Base-by-base conservation (phyloP, 768 basidiomycete genomes). In the Asterophora parasitica region DNA sequence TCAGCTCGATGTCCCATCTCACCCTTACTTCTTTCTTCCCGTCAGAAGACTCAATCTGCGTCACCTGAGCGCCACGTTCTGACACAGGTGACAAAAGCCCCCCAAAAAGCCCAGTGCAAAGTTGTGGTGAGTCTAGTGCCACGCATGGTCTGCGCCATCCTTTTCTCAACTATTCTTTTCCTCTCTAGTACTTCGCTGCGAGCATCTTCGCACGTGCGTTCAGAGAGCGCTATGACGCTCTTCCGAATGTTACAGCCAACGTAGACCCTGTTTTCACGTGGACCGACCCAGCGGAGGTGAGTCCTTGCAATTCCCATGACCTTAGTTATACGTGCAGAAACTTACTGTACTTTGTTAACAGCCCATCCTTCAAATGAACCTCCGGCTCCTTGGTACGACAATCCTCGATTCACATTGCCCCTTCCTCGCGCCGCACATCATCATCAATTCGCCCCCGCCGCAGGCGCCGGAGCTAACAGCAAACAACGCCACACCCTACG, bases 271-370 rank as follows among this genome's bases (percentile, higher is more conserved):
- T 69, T 5, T 79, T 70, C 56, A 47, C 49, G 33, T 82, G 79
- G 79, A 61, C 60, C 20, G 79, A 82, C 59, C 73, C 76, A 38
- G 79, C 75, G 26, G 70, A 75, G 63, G 78, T 77, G 59, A 56
- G 63, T 52, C 34, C 17, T n/a, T n/a, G n/a, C 19, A 42, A 40
- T 46, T 9, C 4, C n/a, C 17, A 7, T 4, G 15, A 27, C 31
- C 32, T 33, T 9, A 7, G 42, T n/a, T 38, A 20, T 31, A 11
- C 30, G 12, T 9, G 30, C 30, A 31, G 27, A 38, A 27, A 10
- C 27, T 41, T 34, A 52, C 8, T 30, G 16, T 36, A 20, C 7
- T 43, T n/a, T 1, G 17, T 27, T 36, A 12, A 17, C 38, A 56
- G 58, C 67, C 71, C 47, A 53, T 75, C 16, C 63, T 75, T 17